Evolutionary conservation across 768 basidiomycete genomes (phyloP).

Genomic region (Leccinellum albellum): DNA sequence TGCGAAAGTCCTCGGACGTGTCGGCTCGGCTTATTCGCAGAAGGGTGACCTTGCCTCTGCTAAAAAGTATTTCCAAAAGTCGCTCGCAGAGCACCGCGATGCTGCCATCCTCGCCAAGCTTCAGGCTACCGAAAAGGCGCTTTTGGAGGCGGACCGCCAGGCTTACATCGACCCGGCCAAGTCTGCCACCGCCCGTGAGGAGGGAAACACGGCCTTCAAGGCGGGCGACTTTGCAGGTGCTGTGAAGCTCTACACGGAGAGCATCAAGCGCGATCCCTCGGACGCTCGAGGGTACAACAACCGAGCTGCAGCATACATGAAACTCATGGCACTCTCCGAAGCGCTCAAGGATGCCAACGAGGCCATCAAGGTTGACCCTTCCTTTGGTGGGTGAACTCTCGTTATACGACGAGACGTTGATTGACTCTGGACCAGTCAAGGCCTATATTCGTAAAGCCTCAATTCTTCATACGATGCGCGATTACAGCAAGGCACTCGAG

Average conservation of each 20-base stretch:
- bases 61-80: conserved; percentile 91
- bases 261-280: conserved; percentile 90
- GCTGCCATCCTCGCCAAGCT: conserved; percentile 90
- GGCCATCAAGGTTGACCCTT: conserved; percentile 87
- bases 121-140: conserved; percentile 73
- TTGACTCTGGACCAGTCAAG: conserved; percentile 52
- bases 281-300: conserved; percentile 97
- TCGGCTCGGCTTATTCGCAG: conserved; percentile 80
- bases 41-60: conserved; percentile 73
- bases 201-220: conserved; percentile 92
- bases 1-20: conserved; percentile 91
- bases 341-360: conserved; percentile 94
- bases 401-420: background rate
- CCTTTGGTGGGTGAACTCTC: conserved; percentile 55
- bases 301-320: conserved; percentile 96
- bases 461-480: conserved; percentile 86
- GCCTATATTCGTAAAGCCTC: conserved; percentile 92
- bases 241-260: conserved; percentile 90
- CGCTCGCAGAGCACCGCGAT: conserved; percentile 93
- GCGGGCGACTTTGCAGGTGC: conserved; percentile 86
- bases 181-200: conserved; percentile 81
- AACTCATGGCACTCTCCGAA: conserved; percentile 89
- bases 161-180: conserved; percentile 87
- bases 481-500: conserved; percentile 83
- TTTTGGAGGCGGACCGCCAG: conserved; percentile 71